Evolutionary conservation across 2,329 filamentous ascomycete genomes (phyloP).

Genomic region (Elsinoe perseae): DNA sequence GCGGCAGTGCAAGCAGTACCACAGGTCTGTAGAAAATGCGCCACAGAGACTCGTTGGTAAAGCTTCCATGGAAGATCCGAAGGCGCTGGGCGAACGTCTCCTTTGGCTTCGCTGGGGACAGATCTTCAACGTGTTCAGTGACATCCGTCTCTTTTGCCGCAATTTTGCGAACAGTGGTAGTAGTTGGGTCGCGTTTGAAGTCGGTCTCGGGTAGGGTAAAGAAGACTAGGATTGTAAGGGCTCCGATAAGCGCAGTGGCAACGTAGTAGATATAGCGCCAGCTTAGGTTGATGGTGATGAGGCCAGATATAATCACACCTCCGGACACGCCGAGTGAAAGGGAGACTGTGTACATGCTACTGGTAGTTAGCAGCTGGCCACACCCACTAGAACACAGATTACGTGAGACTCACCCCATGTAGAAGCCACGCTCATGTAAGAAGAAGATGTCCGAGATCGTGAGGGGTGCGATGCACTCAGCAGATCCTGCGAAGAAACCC

Average conservation of each 20-base stretch:
- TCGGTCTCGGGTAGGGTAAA: conserved; percentile 51
- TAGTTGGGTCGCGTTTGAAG: conserved; percentile 29
- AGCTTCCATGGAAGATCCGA: conserved; percentile 41
- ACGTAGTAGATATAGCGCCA: conserved; percentile 50
- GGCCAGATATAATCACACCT: conserved; percentile 30
- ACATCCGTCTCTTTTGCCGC: neutral
- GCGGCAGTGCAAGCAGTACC: conserved; percentile 41
- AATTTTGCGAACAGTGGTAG: neutral
- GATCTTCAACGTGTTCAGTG: neutral
- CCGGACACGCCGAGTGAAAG: conserved; percentile 25
- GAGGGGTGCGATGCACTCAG: conserved; percentile 42
- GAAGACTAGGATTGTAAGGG: conserved; percentile 41
- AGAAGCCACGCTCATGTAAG: conserved; percentile 46
- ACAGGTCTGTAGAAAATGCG: conserved; percentile 46
- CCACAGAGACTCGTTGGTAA: conserved; percentile 42
- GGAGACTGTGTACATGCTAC: conserved; percentile 24
- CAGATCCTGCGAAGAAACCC: conserved; percentile 48
- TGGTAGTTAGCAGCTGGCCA: neutral
- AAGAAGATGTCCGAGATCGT: conserved; percentile 52
- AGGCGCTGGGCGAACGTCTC: conserved; percentile 43
- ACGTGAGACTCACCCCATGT: conserved; percentile 40
- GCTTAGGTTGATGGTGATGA: conserved; percentile 42
- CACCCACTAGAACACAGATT: conserved; percentile 16
- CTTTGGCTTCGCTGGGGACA: conserved; percentile 26
- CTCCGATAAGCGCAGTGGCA: conserved; percentile 43